A percentile compares a stretch with the other conserved stretches of the same genome.
Conservation (phyloP, 2,329 filamentous ascomycete species). For the Calonectria hawksworthii region DNA sequence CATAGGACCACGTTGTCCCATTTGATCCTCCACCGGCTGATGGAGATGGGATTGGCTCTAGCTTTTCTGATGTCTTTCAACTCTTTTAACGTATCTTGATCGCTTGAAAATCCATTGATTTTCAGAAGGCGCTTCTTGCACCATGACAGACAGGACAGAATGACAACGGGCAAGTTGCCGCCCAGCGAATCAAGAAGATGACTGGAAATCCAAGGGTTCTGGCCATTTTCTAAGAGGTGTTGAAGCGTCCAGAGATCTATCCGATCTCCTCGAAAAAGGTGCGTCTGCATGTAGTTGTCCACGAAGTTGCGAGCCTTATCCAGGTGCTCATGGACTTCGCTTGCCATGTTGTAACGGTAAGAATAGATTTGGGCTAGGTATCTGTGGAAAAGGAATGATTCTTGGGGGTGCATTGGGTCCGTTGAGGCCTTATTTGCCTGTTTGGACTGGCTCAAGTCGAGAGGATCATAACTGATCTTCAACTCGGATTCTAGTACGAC, state of each 20-base stretch:
- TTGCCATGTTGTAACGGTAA: neutral
- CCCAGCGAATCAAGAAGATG: neutral
- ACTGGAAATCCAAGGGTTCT: neutral
- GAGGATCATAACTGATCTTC: neutral
- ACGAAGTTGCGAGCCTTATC: conserved; percentile 5
- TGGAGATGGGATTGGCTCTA: neutral
- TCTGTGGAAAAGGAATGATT: conserved; percentile 9
- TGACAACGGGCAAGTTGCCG: neutral
- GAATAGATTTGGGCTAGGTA: neutral
- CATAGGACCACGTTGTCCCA: neutral
- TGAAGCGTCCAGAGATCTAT: conserved; percentile 6
- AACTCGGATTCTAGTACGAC: conserved; percentile 2
- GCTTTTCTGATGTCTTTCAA: neutral
- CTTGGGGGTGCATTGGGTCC: neutral
- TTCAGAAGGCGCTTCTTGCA: neutral
- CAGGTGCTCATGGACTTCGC: conserved; percentile 2
- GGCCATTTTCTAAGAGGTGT: neutral
- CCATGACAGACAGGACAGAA: neutral
- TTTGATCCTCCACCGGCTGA: neutral
- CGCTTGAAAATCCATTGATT: neutral
- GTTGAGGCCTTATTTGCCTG: accelerated
- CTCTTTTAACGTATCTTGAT: neutral
- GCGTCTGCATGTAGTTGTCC: neutral
- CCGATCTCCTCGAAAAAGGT: neutral
- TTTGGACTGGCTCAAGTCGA: neutral